Percentiles rank a stretch among this genome's conserved stretches.
These are phyloP conservation scores for Calonectria hongkongensis DNA, from an alignment of 2,329 filamentous ascomycete genomes.

Conservation along the genomic window DNA sequence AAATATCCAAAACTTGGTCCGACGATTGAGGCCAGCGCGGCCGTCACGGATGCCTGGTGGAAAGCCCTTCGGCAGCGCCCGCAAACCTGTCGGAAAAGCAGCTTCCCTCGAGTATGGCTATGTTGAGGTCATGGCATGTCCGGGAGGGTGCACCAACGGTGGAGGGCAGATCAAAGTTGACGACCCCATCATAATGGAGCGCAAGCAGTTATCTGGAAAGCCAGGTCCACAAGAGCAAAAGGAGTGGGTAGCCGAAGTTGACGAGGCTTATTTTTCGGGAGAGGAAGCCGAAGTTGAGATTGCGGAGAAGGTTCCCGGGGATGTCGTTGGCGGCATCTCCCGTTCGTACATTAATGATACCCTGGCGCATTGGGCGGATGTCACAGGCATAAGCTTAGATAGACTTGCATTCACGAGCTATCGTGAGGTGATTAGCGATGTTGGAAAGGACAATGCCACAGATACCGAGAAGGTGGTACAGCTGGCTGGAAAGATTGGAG, in stretches of 20 bases:
- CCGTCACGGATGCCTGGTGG: conserved; percentile 88
- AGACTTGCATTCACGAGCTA: conserved; percentile 90
- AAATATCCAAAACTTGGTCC: conserved; percentile 98
- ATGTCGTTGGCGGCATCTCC: conserved; percentile 79
- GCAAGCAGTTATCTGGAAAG: conserved; percentile 70
- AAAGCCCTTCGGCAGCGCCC: conserved; percentile 74
- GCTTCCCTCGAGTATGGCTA: conserved; percentile 84
- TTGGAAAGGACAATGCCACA: conserved; percentile 83
- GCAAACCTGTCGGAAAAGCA: conserved; percentile 70
- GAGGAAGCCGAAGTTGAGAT: conserved; percentile 70
- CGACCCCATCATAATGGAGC: conserved; percentile 78
- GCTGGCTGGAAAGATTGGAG: conserved; percentile 91
- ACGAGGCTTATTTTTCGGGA: conserved; percentile 92
- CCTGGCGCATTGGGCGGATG: conserved; percentile 84
- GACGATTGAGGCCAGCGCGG: conserved; percentile 88
- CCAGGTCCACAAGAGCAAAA: conserved; percentile 88
- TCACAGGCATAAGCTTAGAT: conserved; percentile 82
- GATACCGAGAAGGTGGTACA: conserved; percentile 90
- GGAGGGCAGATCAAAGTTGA: conserved; percentile 96
- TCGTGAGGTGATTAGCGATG: conserved; percentile 94
- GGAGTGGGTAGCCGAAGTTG: conserved; percentile 86
- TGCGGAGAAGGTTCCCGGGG: conserved; percentile 55
- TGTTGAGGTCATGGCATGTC: conserved; percentile 99
- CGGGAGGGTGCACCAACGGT: conserved; percentile 98
- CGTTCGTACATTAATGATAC: conserved; percentile 79